phyloP scores from a whole-genome alignment of 108 stramenopile species.

The Seminavis robusta region DNA sequence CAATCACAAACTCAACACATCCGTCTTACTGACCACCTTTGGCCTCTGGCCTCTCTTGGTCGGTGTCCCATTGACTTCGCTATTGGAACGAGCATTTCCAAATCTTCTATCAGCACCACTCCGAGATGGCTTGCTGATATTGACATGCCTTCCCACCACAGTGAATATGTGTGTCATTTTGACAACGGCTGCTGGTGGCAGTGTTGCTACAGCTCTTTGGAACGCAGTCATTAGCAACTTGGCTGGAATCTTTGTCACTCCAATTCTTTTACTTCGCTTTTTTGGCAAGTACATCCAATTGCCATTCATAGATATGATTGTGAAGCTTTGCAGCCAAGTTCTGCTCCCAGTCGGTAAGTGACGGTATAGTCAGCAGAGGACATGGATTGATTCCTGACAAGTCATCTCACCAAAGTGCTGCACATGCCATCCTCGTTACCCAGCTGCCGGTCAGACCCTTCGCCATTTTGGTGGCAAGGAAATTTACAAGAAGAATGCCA shows the following conservation, averaged over 20 bases:
- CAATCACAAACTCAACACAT: conserved; percentile 71
- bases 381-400: not conserved
- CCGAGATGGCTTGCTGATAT: conserved; percentile 68
- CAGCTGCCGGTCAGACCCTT: conserved; percentile 69
- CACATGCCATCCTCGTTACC: not conserved
- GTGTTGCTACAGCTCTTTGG: conserved; percentile 79
- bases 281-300: conserved; percentile 73
- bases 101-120: conserved; percentile 49
- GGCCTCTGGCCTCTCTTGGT: conserved; percentile 74
- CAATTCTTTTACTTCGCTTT: conserved; percentile 69
- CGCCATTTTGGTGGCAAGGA: conserved; percentile 50
- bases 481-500: conserved; percentile 49
- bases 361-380: conserved; percentile 5
- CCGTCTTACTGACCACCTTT: conserved; percentile 68
- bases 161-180: conserved; percentile 93
- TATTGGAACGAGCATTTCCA: conserved; percentile 18
- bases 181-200: conserved; percentile 75
- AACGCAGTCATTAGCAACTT: conserved; percentile 90
- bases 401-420: not conserved
- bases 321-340: conserved; percentile 78
- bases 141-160: conserved; percentile 88
- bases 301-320: conserved; percentile 69
- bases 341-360: conserved; percentile 79
- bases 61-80: conserved; percentile 54
- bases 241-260: conserved; percentile 87